Base-by-base conservation (phyloP, 2,329 filamentous ascomycete species). In the Elsinoe ampelina region DNA sequence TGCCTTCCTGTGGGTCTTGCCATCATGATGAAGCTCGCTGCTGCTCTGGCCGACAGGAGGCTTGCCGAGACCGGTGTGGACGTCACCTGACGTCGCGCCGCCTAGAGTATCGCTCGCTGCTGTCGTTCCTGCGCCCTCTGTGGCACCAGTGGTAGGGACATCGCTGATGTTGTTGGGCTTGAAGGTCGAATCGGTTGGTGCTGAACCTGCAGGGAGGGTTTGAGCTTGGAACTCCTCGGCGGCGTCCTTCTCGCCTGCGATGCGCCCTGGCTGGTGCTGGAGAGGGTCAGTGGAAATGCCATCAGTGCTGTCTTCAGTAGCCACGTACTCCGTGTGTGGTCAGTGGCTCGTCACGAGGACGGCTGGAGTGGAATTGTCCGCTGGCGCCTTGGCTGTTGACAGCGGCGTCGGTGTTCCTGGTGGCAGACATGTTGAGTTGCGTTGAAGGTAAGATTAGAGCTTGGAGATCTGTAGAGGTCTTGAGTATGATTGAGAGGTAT, bases 221-320 rank as follows among this genome's bases (percentile, higher is more conserved):
- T 89, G 62, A 20, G 80, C 78, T 63, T 78, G 73, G 73, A 86
- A 89, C 65, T 86, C 84, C 17, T 81, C 81, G 11, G 70, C 66
- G 20, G 72, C 71, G 55, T 85, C 82, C 62, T 82, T 80, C 15
- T 56, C 54, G 41, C 41, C 41, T 12, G 26, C 35, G 41, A 56
- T 45, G 19, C 54, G 54, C 7, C 54, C 54, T 35, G 54, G 54
- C 17, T 56, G 54, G 41, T 56, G 54, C 54, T 56, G 35, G 45
- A 13, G 2, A 20, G 5, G 11, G 55, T 51, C 55, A 57, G 45
- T n/a, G 1, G 5, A 4, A 13, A 41, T 30, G 20, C 8, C 7
- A 30, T 12, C 4, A 41, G 7, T n/a, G 38, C n/a, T n/a, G 5
- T 2, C 15, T 6, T 5, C n/a, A 22, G n/a, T 41, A n/a, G 15